phyloP scores from a whole-genome alignment of 31 red algal species.

The Bonnemaisonia californica region DNA sequence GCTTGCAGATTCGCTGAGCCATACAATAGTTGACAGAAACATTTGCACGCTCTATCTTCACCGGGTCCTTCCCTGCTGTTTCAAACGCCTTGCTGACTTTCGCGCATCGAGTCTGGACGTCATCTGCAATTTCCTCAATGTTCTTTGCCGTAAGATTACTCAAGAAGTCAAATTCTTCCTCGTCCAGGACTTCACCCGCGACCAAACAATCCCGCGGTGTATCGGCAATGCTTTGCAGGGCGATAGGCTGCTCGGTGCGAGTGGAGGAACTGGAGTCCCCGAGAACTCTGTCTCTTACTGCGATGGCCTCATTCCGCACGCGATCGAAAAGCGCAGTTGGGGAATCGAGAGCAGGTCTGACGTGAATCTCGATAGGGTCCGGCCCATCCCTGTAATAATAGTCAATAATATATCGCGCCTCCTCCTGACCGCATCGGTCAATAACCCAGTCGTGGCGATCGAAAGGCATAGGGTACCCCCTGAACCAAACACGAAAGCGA shows the following conservation, averaged over 20 bases:
- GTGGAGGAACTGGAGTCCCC: background rate
- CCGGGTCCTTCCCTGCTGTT: constrained; percentile 49
- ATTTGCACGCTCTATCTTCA: constrained; percentile 56
- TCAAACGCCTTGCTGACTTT: constrained; percentile 37
- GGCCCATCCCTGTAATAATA: constrained; percentile 77
- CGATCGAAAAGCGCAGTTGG: constrained; percentile 60
- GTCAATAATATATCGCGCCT: constrained; percentile 76
- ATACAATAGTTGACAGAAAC: constrained; percentile 84
- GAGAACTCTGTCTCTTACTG: background rate
- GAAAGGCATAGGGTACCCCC: constrained; percentile 77
- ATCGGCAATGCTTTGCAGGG: background rate
- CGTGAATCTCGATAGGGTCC: constrained; percentile 82
- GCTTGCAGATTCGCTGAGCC: constrained; percentile 69
- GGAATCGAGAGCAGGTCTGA: constrained; percentile 66
- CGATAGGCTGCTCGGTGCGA: background rate
- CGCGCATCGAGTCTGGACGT: constrained; percentile 60
- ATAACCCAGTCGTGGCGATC: constrained; percentile 88
- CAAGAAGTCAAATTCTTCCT: constrained; percentile 73
- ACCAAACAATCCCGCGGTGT: background rate
- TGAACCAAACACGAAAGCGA: constrained; percentile 55
- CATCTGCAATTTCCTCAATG: constrained; percentile 49
- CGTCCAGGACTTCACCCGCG: constrained; percentile 37
- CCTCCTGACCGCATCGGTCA: constrained; percentile 67
- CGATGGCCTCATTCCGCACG: constrained; percentile 17
- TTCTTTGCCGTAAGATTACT: constrained; percentile 31